Evolutionary conservation across 129 eudicot species (phyloP), one percentile per base, ranked within the genome.

Genomic region (Ambrosia artemisiifolia): DNA sequence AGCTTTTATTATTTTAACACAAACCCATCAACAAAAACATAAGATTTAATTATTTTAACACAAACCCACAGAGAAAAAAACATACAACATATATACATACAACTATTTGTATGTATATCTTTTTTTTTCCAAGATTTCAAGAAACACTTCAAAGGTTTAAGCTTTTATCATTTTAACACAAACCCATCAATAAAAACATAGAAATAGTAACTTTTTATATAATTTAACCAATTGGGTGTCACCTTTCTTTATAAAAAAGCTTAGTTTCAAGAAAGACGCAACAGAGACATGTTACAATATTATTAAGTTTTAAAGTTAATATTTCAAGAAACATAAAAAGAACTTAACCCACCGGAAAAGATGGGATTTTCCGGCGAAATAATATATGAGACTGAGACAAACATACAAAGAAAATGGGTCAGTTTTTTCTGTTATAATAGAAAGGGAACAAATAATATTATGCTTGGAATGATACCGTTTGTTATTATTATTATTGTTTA

Each of bases 401-500:
- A 47, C 13, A 67, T 9, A 35, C 24, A 64, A 53, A 46, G 42
- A 34, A 67, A 62, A n/a, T 70, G 69, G 33, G 78, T 43, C 57
- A 78, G 51, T 49, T 54, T 54, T 69, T 69, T 40, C 76, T 28
- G 81, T 55, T 79, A 57, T 57, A 75, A 28, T 30, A 55, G 33
- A 17, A 34, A 12, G 38, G 32, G 28, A n/a, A 24, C 50, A 28
- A 66, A 67, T 42, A 44, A 30, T 43, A 43, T 61, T 60, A 82
- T 71, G 50, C 72, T 63, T 63, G 63, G 83, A 83, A 71, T 83
- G 70, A 75, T 60, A 66, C 81, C 33, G 13, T 64, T 71, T 54
- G 63, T 36, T 14, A n/a, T 46, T 16, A 19, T 71, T 54, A 55
- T 36, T 14, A n/a, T 46, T 16, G 32, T 60, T 50, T 53, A 12